A percentile compares a stretch with the other conserved stretches of the same genome.
phyloP scores from a whole-genome alignment of 106 monocot genomes.

The Cymbidium sinense region DNA sequence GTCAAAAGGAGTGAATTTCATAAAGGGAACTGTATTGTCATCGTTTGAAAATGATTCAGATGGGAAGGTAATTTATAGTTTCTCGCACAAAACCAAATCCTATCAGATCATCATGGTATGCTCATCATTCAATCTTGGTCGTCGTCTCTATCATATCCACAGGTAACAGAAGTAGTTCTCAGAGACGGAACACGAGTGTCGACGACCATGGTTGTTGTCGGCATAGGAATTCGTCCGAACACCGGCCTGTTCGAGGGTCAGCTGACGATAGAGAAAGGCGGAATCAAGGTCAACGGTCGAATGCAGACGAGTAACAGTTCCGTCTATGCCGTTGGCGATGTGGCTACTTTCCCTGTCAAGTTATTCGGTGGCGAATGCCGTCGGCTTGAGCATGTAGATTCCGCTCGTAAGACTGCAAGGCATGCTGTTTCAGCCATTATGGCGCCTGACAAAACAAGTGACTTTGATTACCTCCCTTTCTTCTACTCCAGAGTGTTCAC shows the following conservation, averaged over 20 bases:
- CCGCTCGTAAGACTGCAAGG: constrained; percentile 74
- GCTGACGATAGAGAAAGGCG: constrained; percentile 71
- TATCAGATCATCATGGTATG: background rate
- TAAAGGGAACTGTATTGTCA: constrained; percentile 87
- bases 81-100: background rate
- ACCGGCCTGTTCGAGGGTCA: constrained; percentile 82
- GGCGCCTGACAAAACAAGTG: constrained; percentile 34
- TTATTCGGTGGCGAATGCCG: constrained; percentile 66
- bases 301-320: constrained; percentile 84
- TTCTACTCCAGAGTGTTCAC: constrained; percentile 94
- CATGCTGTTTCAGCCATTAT: constrained; percentile 81
- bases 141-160: background rate
- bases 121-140: too few species aligned
- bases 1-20: constrained; percentile 80
- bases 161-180: constrained; percentile 78
- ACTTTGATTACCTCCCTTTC: constrained; percentile 85
- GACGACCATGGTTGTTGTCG: constrained; percentile 86
- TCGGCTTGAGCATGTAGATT: constrained; percentile 93
- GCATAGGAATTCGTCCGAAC: constrained; percentile 86
- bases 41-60: constrained; percentile 72
- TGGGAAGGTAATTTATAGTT: constrained; percentile 52
- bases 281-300: constrained; percentile 83
- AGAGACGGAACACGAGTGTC: constrained; percentile 69
- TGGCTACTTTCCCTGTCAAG: constrained; percentile 88
- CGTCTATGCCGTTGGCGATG: constrained; percentile 92